phyloP scores from a whole-genome alignment of 164 flowering plant genomes.

The Dillenia turbinata region DNA sequence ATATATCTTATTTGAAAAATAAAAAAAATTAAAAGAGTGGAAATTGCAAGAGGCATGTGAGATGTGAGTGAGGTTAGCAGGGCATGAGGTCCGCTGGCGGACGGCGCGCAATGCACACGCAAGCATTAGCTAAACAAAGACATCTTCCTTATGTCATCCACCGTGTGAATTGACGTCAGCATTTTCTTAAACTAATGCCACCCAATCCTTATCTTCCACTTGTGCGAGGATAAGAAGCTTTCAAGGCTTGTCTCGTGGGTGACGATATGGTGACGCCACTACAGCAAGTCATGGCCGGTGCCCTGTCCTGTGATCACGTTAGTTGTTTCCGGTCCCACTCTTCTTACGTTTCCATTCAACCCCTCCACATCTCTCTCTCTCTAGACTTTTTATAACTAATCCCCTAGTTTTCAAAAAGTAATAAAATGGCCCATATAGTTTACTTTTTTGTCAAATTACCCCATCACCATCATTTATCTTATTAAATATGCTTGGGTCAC shows the following conservation, averaged over 20 bases:
- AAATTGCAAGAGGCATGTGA: no score
- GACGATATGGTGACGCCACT: background rate
- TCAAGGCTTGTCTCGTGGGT: background rate
- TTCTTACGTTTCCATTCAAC: background rate
- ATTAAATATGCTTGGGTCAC: no score
- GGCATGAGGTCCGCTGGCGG: constrained; percentile 4
- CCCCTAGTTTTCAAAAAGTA: no score
- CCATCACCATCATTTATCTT: no score
- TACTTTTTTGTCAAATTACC: no score
- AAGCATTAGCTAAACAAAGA: background rate
- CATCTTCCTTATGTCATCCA: background rate
- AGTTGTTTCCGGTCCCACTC: background rate
- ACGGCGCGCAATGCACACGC: constrained; percentile 17
- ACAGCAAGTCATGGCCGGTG: no score
- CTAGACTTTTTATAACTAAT: no score
- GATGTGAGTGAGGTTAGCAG: no score
- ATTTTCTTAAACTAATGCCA: background rate
- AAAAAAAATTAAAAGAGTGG: no score
- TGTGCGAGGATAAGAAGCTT: background rate
- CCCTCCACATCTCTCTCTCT: background rate
- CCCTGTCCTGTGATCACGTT: no score
- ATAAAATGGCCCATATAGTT: no score
- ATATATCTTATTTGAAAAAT: no score
- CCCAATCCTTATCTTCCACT: constrained; percentile 8
- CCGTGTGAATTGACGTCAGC: constrained; percentile 3